These are phyloP conservation scores for Capsicum pubescens DNA, from an alignment of 257 asterid genomes.

Conservation along the genomic window DNA sequence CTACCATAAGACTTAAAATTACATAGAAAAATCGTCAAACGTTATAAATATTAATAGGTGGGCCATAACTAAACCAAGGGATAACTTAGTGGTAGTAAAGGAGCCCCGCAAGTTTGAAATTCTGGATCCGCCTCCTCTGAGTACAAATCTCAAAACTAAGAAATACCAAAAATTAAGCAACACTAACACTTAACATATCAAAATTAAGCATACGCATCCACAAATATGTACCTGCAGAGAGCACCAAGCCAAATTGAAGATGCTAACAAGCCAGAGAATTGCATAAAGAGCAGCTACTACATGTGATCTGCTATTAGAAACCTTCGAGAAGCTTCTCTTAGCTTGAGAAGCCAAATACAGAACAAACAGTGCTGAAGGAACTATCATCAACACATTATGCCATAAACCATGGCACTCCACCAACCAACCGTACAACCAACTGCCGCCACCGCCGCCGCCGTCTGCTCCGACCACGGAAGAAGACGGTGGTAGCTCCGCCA, in stretches of 20 bases:
- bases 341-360: conserved; percentile 49
- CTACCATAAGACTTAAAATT: too few species aligned
- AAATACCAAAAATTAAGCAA: background rate
- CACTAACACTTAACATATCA: background rate
- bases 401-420: conserved; percentile 45
- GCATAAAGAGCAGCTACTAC: conserved; percentile 43
- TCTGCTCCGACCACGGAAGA: conserved; percentile 10
- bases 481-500: conserved; percentile 31
- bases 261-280: conserved; percentile 49
- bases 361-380: conserved; percentile 40
- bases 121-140: too few species aligned
- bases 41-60: too few species aligned
- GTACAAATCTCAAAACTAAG: background rate
- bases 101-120: too few species aligned
- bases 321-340: conserved; percentile 43
- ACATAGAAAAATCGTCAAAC: too few species aligned
- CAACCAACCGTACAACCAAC: conserved; percentile 34
- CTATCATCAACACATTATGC: conserved; percentile 43
- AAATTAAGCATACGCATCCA: background rate
- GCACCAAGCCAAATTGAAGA: conserved; percentile 53
- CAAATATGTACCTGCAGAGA: conserved; percentile 46
- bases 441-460: conserved; percentile 7
- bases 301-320: conserved; percentile 48
- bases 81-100: too few species aligned
- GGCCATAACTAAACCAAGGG: too few species aligned